Base-by-base conservation (phyloP, 305 asterid genomes). In the Fraxinus latifolia region DNA sequence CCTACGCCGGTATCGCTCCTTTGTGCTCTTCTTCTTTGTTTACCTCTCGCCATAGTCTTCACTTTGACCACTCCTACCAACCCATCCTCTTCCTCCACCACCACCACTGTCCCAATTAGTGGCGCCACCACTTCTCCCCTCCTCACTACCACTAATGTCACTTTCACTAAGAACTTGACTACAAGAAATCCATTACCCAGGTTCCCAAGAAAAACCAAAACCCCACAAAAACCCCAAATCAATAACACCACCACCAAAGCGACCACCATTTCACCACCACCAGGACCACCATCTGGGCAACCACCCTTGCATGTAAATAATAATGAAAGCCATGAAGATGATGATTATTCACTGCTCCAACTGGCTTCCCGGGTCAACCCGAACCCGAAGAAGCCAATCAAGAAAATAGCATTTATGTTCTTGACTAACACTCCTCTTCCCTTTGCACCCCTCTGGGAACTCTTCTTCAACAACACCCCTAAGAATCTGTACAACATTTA, bases 371-470 rank as follows among this genome's bases (percentile, higher is more conserved):
- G 86, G 85, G 91, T 84, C 80, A 84, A 85, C 88, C 84, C 91
- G 36, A 85, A 8, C 17, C 91, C 92, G 15, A 82, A 77, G 17
- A 79, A 83, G 11, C 89, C 89, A 78, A 5, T 7, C 0, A 84
- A 83, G 83, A 95, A 53, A 73, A 44, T 94, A n/a, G 96, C 97
- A 0, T 92, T 93, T 79, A 84, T 95, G 96, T 95, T 93, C 89
- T 78, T 95, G 19, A 92, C 96, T 53, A 93, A 93, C 9, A 29
- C 91, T 7, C 85, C 92, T 0, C 93, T 95, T 60, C 97, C 97
- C 0, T 83, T 92, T n/a, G 95, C 95, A 0, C 94, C 97, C 0
- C 89, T 93, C 0, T 95, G 98, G 98, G 92, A 95, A 44, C 83
- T 78, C 50, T 93, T 82, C 92, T 92, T 95, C 91, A 39, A 88